phyloP scores from a whole-genome alignment of 2,329 filamentous ascomycete genomes.

The Xylariaceae sp. region DNA sequence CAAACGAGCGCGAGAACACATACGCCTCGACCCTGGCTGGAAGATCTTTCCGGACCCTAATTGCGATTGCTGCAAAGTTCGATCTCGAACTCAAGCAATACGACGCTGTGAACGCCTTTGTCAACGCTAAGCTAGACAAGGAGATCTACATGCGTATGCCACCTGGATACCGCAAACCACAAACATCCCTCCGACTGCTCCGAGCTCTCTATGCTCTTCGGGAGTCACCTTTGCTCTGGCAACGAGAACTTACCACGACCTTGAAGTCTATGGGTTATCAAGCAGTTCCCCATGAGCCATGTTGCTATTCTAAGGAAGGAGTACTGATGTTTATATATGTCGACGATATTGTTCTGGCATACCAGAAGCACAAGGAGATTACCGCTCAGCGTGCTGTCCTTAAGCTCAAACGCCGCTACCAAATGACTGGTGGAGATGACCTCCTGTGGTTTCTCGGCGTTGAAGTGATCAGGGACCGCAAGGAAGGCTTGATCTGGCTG shows the following conservation, averaged over 20 bases:
- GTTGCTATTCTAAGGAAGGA: not conserved
- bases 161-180: not conserved
- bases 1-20: not conserved
- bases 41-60: not conserved
- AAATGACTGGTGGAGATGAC: not conserved
- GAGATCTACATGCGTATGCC: constrained; percentile 1
- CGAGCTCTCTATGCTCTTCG: not conserved
- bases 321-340: not conserved
- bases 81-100: not conserved
- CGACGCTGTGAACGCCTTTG: not conserved
- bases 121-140: not conserved
- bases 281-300: not conserved
- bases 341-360: not conserved
- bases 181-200: not conserved
- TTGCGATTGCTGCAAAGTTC: constrained; percentile 1
- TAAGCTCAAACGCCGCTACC: too few relatives aligned
- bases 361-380: not conserved
- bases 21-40: not conserved
- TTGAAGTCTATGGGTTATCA: not conserved
- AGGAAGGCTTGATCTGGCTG: not conserved
- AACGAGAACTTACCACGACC: not conserved
- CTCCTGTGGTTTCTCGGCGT: not conserved
- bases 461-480: not conserved
- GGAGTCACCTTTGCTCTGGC: not conserved
- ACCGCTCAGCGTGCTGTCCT: too few relatives aligned